Evolutionary conservation across 495 filamentous ascomycete species (phyloP).

Genomic region (Tuber brumale): DNA sequence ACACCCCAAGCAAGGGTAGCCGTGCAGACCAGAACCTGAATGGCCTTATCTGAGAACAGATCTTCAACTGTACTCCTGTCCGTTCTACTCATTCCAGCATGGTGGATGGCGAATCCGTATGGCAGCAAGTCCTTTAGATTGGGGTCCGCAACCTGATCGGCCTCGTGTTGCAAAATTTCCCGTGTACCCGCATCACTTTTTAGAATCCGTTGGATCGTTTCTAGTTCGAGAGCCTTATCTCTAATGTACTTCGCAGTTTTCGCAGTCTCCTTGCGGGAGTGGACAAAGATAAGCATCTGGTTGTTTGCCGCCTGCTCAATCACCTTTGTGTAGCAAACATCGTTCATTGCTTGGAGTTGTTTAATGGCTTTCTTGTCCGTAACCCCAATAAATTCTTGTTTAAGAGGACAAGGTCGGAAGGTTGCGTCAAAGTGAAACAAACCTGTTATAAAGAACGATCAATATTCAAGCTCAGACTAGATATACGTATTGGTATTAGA

Average conservation of each 20-base stretch:
- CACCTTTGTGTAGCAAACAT: conserved; percentile 95
- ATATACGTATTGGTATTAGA: not conserved
- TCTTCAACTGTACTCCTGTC: conserved; percentile 94
- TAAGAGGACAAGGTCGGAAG: conserved; percentile 84
- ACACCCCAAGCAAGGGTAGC: conserved; percentile 96
- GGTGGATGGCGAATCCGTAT: conserved; percentile 96
- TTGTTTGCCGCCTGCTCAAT: conserved; percentile 90
- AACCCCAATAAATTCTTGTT: conserved; percentile 95
- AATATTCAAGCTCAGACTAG: not conserved
- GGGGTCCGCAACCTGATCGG: conserved; percentile 71
- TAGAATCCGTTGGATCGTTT: conserved; percentile 93
- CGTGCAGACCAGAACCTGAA: conserved; percentile 95
- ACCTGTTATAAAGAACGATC: not conserved
- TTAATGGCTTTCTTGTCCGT: conserved; percentile 98
- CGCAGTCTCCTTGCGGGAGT: conserved; percentile 94
- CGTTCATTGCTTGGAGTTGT: conserved; percentile 98
- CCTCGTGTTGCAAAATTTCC: conserved; percentile 78
- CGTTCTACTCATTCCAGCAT: conserved; percentile 88
- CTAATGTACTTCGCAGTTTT: conserved; percentile 94
- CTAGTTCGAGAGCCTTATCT: conserved; percentile 90
- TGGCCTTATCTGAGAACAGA: conserved; percentile 79
- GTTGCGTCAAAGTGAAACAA: conserved; percentile 91
- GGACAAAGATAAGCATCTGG: conserved; percentile 98
- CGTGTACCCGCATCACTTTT: conserved; percentile 87
- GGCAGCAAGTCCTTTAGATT: conserved; percentile 92